Evolutionary conservation across 108 stramenopile species (phyloP).

Genomic region (Fragilaria radians): DNA sequence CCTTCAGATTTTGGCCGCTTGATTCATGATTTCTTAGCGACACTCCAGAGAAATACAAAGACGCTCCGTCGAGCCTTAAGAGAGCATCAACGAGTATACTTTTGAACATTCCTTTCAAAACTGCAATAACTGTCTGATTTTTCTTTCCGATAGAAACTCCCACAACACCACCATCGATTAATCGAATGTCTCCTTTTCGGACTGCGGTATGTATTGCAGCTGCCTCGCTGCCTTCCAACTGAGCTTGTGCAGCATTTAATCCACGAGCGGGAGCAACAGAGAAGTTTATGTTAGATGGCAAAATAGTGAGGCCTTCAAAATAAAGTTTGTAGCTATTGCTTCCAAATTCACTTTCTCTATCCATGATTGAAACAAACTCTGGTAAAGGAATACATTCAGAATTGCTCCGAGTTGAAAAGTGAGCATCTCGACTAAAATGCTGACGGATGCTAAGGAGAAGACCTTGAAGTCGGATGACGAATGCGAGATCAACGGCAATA

Average conservation of each 20-base stretch:
- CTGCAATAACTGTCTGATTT: conserved; percentile 58
- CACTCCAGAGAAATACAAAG: conserved; percentile 57
- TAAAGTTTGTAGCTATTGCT: conserved; percentile 43
- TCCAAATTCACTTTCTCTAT: conserved; percentile 14
- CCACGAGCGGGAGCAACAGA: conserved; percentile 66
- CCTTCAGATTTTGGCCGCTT: conserved; percentile 38
- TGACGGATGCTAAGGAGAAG: conserved; percentile 41
- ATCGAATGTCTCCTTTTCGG: conserved; percentile 68
- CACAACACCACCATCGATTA: conserved; percentile 40
- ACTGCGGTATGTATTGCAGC: conserved; percentile 70
- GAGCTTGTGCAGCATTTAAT: conserved; percentile 46
- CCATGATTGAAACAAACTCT: conserved; percentile 10
- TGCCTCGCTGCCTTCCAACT: conserved; percentile 51
- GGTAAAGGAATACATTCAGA: conserved; percentile 4
- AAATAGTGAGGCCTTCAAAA: conserved; percentile 56
- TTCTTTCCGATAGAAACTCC: conserved; percentile 61
- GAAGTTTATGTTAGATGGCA: conserved; percentile 42
- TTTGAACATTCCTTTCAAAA: conserved; percentile 63
- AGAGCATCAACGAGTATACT: conserved; percentile 72
- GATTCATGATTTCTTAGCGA: conserved; percentile 55
- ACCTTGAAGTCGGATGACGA: conserved; percentile 55
- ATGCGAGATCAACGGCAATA: conserved; percentile 59
- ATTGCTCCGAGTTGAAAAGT: background rate
- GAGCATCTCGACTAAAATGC: background rate
- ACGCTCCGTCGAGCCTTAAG: conserved; percentile 54